Evolutionary conservation across 305 asterid species (phyloP), one percentile per base, ranked within the genome.

Genomic region (Fraxinus nigra): DNA sequence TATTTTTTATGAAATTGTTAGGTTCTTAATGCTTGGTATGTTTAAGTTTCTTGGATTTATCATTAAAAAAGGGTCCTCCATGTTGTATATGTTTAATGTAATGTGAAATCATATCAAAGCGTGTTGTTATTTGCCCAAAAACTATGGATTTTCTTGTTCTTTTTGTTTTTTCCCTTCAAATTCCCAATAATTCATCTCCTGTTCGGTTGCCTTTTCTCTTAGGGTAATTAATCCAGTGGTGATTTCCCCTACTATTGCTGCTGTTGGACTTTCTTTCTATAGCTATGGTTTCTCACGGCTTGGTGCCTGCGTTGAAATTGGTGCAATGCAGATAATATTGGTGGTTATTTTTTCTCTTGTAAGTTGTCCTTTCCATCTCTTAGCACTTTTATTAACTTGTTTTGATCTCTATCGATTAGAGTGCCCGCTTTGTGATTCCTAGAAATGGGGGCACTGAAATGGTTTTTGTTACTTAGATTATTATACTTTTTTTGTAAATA

Each of bases 211-310:
- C 59, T 56, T 43, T 79, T 35, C 72, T 87, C 87, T 80, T 89
- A 94, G 99, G 91, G 89, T 90, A 88, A 96, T 96, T 85, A 96
- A 96, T 84, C 99, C 99, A 74, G 99, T 96, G 76, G 97, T 96
- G 78, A 97, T 96, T 80, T 79, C 98, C 84, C 98, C 99, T 69
- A 94, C 99, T 4, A 83, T 96, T 84, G 99, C 99, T 28, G 98
- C 99, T 26, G 95, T 96, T 78, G 99, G 99, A 79, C 99, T 96
- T 85, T 94, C 99, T 51, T 96, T 96, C 92, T 94, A 90, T 85
- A 91, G 97, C 89, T 96, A 92, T 81, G 99, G 98, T 72, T 92
- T 94, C 84, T 98, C 99, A 75, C 90, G 90, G 82, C 90, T 94
- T 85, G 99, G 99, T 85, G 78, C 92, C 34, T 96, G 99, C 85